Evolutionary conservation across 179 eudicot genomes (phyloP).

Genomic region (Pouteria campechiana): DNA sequence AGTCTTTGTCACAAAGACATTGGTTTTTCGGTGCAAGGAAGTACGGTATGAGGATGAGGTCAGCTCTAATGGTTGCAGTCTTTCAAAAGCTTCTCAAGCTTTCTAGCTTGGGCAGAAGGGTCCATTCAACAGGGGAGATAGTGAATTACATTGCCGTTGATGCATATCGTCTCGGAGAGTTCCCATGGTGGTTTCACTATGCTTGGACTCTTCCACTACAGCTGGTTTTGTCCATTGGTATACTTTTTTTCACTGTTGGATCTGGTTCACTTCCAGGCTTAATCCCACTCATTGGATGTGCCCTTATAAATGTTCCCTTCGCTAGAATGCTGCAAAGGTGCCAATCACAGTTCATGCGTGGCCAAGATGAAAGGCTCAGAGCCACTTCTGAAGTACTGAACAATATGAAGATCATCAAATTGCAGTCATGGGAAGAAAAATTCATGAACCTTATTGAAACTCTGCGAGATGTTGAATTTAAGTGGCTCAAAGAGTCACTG

Average conservation of each 20-base stretch:
- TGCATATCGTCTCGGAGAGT: slow-evolving; percentile 86
- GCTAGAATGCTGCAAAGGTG: slow-evolving; percentile 45
- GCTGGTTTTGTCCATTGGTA: slow-evolving; percentile 29
- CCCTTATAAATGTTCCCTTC: slow-evolving; percentile 35
- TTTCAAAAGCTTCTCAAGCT: slow-evolving; percentile 58
- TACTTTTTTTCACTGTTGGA: slow-evolving; percentile 43
- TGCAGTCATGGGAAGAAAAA: slow-evolving; percentile 66
- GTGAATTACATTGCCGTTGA: slow-evolving; percentile 73
- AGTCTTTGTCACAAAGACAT: slow-evolving; percentile 62
- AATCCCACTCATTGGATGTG: slow-evolving; percentile 43
- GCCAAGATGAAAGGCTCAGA: slow-evolving; percentile 52
- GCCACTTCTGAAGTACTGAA: slow-evolving; percentile 50
- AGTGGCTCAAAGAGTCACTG: slow-evolving; percentile 38
- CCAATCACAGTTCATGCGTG: slow-evolving; percentile 40
- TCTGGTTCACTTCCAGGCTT: slow-evolving; percentile 52
- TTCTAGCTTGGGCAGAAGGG: slow-evolving; percentile 40
- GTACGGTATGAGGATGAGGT: slow-evolving; percentile 63
- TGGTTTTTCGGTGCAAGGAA: slow-evolving; percentile 54
- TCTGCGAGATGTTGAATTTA: slow-evolving; percentile 34
- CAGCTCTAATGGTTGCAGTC: slow-evolving; percentile 60
- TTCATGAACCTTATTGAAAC: slow-evolving; percentile 36
- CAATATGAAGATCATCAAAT: slow-evolving; percentile 62
- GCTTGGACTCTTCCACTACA: slow-evolving; percentile 40
- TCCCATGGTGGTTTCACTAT: slow-evolving; percentile 54
- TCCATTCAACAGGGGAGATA: slow-evolving; percentile 71